Evolutionary conservation across 441 rosid genomes (phyloP).

Genomic region (Isatis lusitanica): DNA sequence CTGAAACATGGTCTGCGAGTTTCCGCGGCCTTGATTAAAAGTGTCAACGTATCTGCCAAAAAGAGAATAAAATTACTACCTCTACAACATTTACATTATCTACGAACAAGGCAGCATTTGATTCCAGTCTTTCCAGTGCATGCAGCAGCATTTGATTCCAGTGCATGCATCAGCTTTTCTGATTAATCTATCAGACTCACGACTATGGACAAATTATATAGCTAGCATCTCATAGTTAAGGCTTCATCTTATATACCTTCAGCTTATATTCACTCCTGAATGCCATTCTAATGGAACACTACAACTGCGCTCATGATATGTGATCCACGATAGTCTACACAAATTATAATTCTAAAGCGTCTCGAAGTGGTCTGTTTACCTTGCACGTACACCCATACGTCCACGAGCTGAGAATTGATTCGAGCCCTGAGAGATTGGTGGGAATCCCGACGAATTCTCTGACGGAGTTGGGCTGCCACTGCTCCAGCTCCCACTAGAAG

Average conservation of each 20-base stretch:
- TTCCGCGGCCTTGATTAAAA: constrained; percentile 68
- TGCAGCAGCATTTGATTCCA: neutral
- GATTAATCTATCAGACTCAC: neutral
- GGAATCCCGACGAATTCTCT: constrained; percentile 46
- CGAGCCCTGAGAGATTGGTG: constrained; percentile 69
- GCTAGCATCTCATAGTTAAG: neutral
- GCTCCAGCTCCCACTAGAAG: constrained; percentile 53
- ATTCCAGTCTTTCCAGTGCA: too few relatives aligned
- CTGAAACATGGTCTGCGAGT: constrained; percentile 70
- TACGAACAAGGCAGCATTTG: neutral
- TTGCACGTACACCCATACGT: constrained; percentile 24
- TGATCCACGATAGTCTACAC: neutral
- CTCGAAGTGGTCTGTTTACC: constrained; percentile 11
- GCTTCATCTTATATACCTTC: neutral
- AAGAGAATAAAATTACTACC: neutral
- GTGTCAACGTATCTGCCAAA: constrained; percentile 87
- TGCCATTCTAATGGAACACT: neutral
- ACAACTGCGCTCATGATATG: neutral
- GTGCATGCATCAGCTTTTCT: neutral
- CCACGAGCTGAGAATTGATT: constrained; percentile 33
- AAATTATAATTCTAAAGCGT: neutral
- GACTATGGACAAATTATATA: neutral
- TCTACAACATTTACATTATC: neutral
- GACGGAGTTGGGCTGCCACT: constrained; percentile 80
- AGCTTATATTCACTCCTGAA: neutral